Evolutionary conservation across 331 rosid species (phyloP).

Genomic region (Pyracantha coccinea): DNA sequence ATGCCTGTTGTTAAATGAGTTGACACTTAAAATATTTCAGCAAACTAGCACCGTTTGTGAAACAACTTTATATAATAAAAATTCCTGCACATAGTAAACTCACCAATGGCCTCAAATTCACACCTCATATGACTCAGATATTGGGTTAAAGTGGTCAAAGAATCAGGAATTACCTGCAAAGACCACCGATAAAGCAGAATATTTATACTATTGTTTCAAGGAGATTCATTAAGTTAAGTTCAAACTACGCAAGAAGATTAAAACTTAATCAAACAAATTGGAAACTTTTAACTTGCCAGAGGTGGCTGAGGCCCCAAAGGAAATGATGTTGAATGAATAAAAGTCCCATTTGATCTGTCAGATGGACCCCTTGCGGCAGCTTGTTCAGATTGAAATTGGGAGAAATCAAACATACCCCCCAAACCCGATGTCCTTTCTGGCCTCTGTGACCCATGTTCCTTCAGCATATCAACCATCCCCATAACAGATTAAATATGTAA

Average conservation of each 20-base stretch:
- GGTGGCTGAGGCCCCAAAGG: constrained; percentile 69
- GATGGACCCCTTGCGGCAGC: constrained; percentile 37
- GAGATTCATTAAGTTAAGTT: not conserved
- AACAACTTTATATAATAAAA: constrained; percentile 3
- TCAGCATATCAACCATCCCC: constrained; percentile 30
- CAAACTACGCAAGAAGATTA: constrained; percentile 4
- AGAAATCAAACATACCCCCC: constrained; percentile 38
- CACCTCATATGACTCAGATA: constrained; percentile 51
- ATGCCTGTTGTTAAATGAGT: constrained; percentile 47
- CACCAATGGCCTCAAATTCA: constrained; percentile 74
- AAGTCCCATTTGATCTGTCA: constrained; percentile 45
- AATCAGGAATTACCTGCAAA: constrained; percentile 84
- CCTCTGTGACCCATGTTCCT: constrained; percentile 69
- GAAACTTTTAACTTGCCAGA: constrained; percentile 49
- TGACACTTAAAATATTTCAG: constrained; percentile 14
- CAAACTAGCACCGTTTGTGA: constrained; percentile 5
- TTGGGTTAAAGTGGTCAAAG: constrained; percentile 83
- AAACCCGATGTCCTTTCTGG: constrained; percentile 52
- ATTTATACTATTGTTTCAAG: not conserved
- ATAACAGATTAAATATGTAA: not conserved
- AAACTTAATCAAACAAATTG: constrained; percentile 18
- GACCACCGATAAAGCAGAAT: constrained; percentile 16
- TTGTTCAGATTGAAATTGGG: constrained; percentile 54
- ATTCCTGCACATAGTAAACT: constrained; percentile 20
- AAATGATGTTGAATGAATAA: constrained; percentile 50